phyloP scores from a whole-genome alignment of 768 basidiomycete genomes.

The Tricholoma terreum region DNA sequence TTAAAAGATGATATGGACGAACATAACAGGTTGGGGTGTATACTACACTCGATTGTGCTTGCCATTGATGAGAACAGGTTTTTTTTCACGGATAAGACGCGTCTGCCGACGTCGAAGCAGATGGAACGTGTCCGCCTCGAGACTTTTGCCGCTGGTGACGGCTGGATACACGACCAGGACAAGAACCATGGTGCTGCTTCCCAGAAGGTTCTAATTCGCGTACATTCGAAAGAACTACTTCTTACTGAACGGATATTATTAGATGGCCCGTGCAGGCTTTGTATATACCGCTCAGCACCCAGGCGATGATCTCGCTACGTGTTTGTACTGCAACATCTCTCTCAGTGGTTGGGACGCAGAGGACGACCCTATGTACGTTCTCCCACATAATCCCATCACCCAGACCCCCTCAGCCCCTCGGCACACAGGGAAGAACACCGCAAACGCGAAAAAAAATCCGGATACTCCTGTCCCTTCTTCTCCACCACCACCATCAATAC shows the following conservation, averaged over 20 bases:
- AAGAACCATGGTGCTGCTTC: constrained; percentile 69
- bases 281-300: constrained; percentile 66
- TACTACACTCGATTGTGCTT: neutral
- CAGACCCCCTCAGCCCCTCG: constrained; percentile 5
- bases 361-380: constrained; percentile 82
- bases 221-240: neutral
- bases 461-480: constrained; percentile 42
- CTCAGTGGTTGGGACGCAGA: constrained; percentile 84
- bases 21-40: constrained; percentile 45
- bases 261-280: constrained; percentile 93
- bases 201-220: constrained; percentile 46
- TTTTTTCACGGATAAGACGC: constrained; percentile 51
- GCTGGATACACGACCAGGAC: constrained; percentile 68
- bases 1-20: constrained; percentile 54
- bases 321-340: constrained; percentile 78
- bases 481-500: constrained; percentile 13
- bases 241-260: constrained; percentile 2
- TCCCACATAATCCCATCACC: neutral
- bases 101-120: constrained; percentile 60
- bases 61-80: constrained; percentile 42
- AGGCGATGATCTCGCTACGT: constrained; percentile 79
- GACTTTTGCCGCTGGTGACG: constrained; percentile 52
- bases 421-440: constrained; percentile 66
- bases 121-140: constrained; percentile 74
- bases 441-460: constrained; percentile 55